Evolutionary conservation across 164 flowering plant genomes (phyloP).

Genomic region (Paratinospora sagittata): DNA sequence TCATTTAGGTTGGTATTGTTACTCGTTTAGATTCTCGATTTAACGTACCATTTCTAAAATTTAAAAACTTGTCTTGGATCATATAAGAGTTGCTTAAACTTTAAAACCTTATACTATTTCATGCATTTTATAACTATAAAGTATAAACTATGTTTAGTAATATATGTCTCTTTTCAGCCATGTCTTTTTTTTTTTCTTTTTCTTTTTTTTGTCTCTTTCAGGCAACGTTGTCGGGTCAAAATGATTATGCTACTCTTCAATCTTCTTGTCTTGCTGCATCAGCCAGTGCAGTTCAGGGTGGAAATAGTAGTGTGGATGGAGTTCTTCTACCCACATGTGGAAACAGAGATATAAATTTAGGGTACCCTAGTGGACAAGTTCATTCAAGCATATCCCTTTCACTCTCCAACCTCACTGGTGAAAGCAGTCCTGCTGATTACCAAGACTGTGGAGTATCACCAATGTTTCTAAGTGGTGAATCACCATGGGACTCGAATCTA

Average conservation of each 20-base stretch:
- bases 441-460: constrained; percentile 71
- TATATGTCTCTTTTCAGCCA: too few relatives aligned
- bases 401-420: constrained; percentile 52
- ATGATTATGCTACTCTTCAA: constrained; percentile 35
- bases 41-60: too few relatives aligned
- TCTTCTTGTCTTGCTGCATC: constrained; percentile 32
- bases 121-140: too few relatives aligned
- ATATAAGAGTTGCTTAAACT: too few relatives aligned
- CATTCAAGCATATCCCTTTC: constrained; percentile 48
- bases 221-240: constrained; percentile 37
- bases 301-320: constrained; percentile 24
- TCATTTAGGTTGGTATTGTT: too few relatives aligned
- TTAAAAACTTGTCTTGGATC: too few relatives aligned
- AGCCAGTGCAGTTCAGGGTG: constrained; percentile 22
- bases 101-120: too few relatives aligned
- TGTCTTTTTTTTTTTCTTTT: too few relatives aligned
- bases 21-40: too few relatives aligned
- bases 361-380: constrained; percentile 39
- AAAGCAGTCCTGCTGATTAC: constrained; percentile 55
- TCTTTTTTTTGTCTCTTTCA: constrained; percentile 9
- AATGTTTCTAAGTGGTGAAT: constrained; percentile 37
- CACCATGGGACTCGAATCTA: constrained; percentile 56
- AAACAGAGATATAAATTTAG: constrained; percentile 31
- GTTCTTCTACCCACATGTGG: constrained; percentile 29
- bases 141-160: too few relatives aligned